These are phyloP conservation scores for Rhizophora mangle DNA, from an alignment of 345 rosid species.

Conservation along the genomic window DNA sequence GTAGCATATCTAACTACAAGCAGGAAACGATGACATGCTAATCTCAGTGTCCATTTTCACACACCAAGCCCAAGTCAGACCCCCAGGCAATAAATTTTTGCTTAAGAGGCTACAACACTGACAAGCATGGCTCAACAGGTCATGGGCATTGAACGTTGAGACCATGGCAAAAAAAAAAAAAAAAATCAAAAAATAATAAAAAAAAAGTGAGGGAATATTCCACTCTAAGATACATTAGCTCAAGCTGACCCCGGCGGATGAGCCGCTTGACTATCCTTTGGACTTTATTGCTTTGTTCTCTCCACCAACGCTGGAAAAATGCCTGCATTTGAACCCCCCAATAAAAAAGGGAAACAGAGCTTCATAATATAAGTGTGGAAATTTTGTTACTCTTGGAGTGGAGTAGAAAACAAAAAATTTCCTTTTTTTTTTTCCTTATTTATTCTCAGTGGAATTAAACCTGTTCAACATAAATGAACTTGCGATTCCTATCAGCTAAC, in stretches of 20 bases:
- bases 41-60: neutral
- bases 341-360: too few species aligned
- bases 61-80: too few species aligned
- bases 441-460: conserved; percentile 4
- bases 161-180: neutral
- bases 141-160: too few species aligned
- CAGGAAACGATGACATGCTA: neutral
- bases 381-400: neutral
- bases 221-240: neutral
- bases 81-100: too few species aligned
- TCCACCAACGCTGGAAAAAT: conserved; percentile 5
- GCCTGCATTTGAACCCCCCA: neutral
- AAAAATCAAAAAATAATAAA: too few species aligned
- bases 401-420: neutral
- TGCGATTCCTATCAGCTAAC: conserved; percentile 49
- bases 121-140: too few species aligned
- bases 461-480: conserved; percentile 58
- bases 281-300: neutral
- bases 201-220: neutral
- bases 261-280: neutral
- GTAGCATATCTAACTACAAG: neutral
- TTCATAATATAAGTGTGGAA: neutral
- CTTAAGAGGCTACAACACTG: too few species aligned
- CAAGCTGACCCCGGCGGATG: neutral
- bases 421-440: too few species aligned